A percentile compares a stretch with the other conserved stretches of the same genome.
Evolutionary conservation across 805 yeast species (phyloP).

Genomic region (Saccharomycopsis schoenii): DNA sequence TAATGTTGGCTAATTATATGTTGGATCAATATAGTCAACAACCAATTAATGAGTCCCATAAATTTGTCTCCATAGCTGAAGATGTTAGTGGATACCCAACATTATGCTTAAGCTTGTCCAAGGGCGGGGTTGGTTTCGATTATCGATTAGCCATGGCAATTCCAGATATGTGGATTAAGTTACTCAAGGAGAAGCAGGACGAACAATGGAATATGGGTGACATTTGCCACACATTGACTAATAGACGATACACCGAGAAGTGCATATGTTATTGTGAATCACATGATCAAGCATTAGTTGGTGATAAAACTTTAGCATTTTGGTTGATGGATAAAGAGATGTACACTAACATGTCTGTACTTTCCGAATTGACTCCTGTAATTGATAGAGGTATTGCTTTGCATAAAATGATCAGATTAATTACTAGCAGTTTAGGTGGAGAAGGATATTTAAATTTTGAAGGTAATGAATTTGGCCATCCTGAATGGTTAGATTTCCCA

Average conservation of each 20-base stretch:
- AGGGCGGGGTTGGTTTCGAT: constrained; percentile 91
- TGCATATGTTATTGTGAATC: constrained; percentile 91
- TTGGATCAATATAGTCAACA: constrained; percentile 41
- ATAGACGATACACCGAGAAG: constrained; percentile 79
- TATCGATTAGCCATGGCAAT: constrained; percentile 93
- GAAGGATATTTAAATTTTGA: constrained; percentile 94
- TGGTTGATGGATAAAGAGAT: constrained; percentile 98
- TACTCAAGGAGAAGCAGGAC: constrained; percentile 72
- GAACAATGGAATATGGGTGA: constrained; percentile 87
- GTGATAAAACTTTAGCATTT: constrained; percentile 92
- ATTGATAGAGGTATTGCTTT: constrained; percentile 85
- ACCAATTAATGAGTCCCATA: constrained; percentile 27
- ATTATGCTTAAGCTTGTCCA: constrained; percentile 57
- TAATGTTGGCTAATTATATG: constrained; percentile 84
- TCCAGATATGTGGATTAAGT: constrained; percentile 98
- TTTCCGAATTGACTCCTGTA: constrained; percentile 63
- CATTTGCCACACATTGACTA: constrained; percentile 73
- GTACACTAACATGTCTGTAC: constrained; percentile 88
- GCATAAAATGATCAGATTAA: constrained; percentile 81
- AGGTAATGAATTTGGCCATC: constrained; percentile 98
- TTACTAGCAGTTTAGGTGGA: constrained; percentile 90
- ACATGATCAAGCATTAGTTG: constrained; percentile 96
- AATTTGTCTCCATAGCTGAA: constrained; percentile 79
- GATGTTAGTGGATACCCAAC: constrained; percentile 98
- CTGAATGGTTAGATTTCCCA: constrained; percentile 98